Base-by-base conservation (phyloP, 495 filamentous ascomycete genomes). In the Annulohypoxylon stygium region DNA sequence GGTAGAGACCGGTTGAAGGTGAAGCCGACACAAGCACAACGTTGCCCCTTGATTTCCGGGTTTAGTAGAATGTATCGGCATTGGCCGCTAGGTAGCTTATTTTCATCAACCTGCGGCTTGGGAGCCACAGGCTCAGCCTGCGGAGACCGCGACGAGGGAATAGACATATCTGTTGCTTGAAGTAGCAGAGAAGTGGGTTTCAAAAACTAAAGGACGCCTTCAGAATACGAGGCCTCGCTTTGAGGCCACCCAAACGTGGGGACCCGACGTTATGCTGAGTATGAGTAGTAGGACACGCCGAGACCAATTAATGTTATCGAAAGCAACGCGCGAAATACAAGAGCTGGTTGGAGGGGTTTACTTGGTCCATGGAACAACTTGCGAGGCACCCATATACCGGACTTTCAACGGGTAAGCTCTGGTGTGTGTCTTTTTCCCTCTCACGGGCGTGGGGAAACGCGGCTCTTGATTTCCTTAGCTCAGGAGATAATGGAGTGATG, bases 11-110 rank as follows among this genome's bases (percentile, higher is more conserved):
- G 80, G 73, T 87, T 87, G 70, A 84, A 81, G n/a, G 81, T 81
- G 77, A 88, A 88, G 75, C 81, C 75, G 60, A 86, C 86, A 55
- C 86, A 88, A 20, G 84, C 86, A 67, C 86, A 88, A 4, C 86
- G 82, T 70, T 84, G 80, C 30, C 86, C 86, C 67, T 83, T 86
- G 73, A 86, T 83, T 62, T 87, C 85, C 34, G 86, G 84, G 58
- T 84, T 80, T 11, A 87, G 78, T 12, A 88, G 68, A 69, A 88
- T 88, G 67, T 86, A 88, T 59, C 86, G 83, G 60, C 86, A 88
- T 53, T 87, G 82, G 16, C 86, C 86, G 64, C 81, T 83, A 23
- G 86, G 86, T 57, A 88, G 83, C 37, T 68, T 77, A 20, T 80
- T 62, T 36, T 86, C 83, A 64, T 85, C 84, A 10, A 69, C 30